phyloP scores from a whole-genome alignment of 768 basidiomycete genomes.

The Lactarius tabidus region DNA sequence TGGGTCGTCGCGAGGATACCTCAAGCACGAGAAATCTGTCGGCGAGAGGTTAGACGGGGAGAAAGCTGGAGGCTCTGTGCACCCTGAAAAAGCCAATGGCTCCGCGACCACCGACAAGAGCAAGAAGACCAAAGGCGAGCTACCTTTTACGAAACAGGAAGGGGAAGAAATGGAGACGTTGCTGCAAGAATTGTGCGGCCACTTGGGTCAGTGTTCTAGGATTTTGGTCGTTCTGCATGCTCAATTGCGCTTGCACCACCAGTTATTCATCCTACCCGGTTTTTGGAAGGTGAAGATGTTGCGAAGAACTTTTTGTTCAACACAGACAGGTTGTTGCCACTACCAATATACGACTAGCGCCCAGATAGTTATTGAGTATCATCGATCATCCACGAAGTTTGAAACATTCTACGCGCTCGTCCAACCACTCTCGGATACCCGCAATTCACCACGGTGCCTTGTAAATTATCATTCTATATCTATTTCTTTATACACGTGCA shows the following conservation, averaged over 20 bases:
- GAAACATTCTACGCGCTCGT: not conserved
- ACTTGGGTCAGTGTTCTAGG: slow-evolving; percentile 59
- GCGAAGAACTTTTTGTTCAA: slow-evolving; percentile 94
- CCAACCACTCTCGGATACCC: not conserved
- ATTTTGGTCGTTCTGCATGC: not conserved
- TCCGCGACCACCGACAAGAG: slow-evolving; percentile 36
- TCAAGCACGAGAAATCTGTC: slow-evolving; percentile 1
- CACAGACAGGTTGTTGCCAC: slow-evolving; percentile 71
- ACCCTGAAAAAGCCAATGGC: slow-evolving; percentile 30
- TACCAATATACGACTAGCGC: slow-evolving; percentile 64
- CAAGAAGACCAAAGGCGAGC: slow-evolving; percentile 40
- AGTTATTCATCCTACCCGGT: slow-evolving; percentile 84
- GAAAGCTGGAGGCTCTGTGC: not conserved
- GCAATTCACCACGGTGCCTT: not conserved
- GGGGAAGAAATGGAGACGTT: slow-evolving; percentile 85
- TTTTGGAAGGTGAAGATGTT: slow-evolving; percentile 89
- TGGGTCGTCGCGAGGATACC: not conserved
- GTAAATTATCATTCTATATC: not conserved
- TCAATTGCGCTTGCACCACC: slow-evolving; percentile 16
- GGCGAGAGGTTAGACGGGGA: slow-evolving; percentile 6
- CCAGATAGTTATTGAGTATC: not conserved
- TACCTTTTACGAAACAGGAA: slow-evolving; percentile 81
- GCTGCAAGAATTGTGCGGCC: slow-evolving; percentile 72
- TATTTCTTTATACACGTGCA: not conserved
- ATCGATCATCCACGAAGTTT: not conserved